These are phyloP conservation scores for Pestalotiopsis sp. DNA, from an alignment of 2,329 filamentous ascomycete species.

Conservation along the genomic window DNA sequence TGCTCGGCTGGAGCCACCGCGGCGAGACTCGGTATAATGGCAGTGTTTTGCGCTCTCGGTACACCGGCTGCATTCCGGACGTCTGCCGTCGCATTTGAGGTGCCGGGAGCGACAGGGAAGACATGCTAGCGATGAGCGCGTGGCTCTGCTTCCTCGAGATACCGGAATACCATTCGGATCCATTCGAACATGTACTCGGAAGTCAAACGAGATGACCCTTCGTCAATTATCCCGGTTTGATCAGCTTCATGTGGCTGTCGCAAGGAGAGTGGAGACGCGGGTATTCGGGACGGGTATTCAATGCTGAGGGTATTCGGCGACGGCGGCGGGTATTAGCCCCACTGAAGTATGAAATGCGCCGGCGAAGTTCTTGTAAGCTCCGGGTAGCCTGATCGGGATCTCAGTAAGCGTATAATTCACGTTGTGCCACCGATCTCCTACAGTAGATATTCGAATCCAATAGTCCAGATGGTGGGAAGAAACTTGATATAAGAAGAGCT, in stretches of 20 bases:
- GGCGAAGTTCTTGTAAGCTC: neutral
- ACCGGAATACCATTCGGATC: neutral
- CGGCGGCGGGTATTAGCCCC: neutral
- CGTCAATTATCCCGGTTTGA: neutral
- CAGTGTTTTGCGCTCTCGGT: conserved; percentile 44
- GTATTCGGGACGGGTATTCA: conserved; percentile 6
- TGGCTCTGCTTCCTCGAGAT: conserved; percentile 1
- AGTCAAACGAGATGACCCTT: neutral
- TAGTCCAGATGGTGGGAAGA: too few species aligned
- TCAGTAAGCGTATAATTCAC: too few species aligned
- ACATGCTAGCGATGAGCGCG: conserved; percentile 45
- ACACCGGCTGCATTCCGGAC: conserved; percentile 50
- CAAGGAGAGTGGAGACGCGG: neutral
- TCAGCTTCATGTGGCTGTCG: neutral
- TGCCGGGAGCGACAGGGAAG: conserved; percentile 53
- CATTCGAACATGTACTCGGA: neutral
- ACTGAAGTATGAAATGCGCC: conserved; percentile 6
- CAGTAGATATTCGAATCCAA: too few species aligned
- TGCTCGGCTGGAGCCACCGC: conserved; percentile 42
- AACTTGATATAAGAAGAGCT: too few species aligned
- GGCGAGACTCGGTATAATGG: conserved; percentile 52
- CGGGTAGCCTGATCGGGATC: neutral
- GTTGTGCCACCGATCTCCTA: too few species aligned
- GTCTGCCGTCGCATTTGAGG: conserved; percentile 54
- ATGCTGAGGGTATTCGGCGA: neutral